Evolutionary conservation across 2,329 filamentous ascomycete species (phyloP), one percentile per base, ranked within the genome.

Genomic region (Epichloe elymi): DNA sequence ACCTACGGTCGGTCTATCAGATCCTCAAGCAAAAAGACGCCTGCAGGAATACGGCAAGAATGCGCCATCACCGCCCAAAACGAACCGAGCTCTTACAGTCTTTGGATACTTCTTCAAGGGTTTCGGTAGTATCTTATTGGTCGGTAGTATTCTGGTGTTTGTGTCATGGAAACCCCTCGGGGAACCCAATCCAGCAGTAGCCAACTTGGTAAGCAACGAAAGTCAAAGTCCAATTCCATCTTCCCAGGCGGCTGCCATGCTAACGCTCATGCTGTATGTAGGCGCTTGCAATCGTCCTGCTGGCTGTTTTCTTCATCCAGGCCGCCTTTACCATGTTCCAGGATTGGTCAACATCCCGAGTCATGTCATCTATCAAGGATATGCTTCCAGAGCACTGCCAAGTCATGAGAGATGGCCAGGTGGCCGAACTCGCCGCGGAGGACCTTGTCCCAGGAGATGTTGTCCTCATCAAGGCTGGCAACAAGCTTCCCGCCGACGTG

Each of bases 331-430:
- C 82, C 60, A 76, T 78, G 60, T 85, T 75, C 71, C 80, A 83
- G 60, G 86, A 90, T 62, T 90, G 85, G 78, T 87, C 84, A 2
- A 85, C 83, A 0, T 84, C 79, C 1, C 72, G 82, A 5, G 85
- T 88, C 51, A 90, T 90, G 86, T 78, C 80, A 17, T 87, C 83
- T 0, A 90, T 90, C 62, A 86, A 82, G 46, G 83, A 77, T 17
- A 86, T 90, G 85, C 72, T 90, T n/a, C 86, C 86, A 0, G 85
- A 88, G 58, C 74, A 80, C 53, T 87, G 82, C 58, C 69, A 82
- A 26, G 73, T 85, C 7, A 66, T 85, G 6, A 78, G 85, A 19
- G 77, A 86, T 55, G 76, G 80, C 1, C 59, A 63, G 3, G 70
- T 76, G 54, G 59, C 68, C 1, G 72, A 69, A 15, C 67, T 79